Conservation (phyloP, 768 basidiomycete species). For the Cystoderma amianthinum region DNA sequence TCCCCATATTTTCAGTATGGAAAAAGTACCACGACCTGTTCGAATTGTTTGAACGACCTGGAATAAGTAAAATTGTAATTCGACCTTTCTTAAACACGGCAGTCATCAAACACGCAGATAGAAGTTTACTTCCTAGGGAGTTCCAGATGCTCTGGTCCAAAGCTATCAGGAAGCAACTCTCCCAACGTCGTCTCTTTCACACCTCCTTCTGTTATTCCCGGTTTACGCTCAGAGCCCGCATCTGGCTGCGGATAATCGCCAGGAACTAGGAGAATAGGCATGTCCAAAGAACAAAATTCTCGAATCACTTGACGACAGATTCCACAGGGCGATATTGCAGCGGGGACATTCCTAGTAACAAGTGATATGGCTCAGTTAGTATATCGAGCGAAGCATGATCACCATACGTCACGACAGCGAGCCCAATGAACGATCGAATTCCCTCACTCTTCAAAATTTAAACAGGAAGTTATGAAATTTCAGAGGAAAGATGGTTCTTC, state of each 20-base stretch:
- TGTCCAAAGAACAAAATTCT: conserved; percentile 73
- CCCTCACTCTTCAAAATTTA: conserved; percentile 82
- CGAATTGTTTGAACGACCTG: too few relatives aligned
- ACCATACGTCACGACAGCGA: conserved; percentile 75
- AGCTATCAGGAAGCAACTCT: conserved; percentile 76
- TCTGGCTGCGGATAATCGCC: conserved; percentile 45
- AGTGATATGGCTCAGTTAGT: neutral
- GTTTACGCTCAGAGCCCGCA: conserved; percentile 23
- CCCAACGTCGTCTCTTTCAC: conserved; percentile 62
- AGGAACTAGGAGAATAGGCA: conserved; percentile 69
- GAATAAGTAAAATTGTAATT: too few relatives aligned
- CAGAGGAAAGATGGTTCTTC: neutral
- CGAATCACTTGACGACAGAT: conserved; percentile 89
- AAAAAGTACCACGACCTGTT: too few relatives aligned
- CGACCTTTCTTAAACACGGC: neutral
- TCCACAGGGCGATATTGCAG: conserved; percentile 80
- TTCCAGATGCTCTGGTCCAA: conserved; percentile 81
- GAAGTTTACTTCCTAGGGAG: conserved; percentile 27
- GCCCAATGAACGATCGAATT: conserved; percentile 55
- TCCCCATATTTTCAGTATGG: too few relatives aligned
- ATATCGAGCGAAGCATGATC: neutral
- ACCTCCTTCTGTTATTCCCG: conserved; percentile 40
- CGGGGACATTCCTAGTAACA: conserved; percentile 53
- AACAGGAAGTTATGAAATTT: too few relatives aligned
- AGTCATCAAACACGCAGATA: conserved; percentile 1